A percentile compares a stretch with the other conserved stretches of the same genome.
Conservation (phyloP, 306 rosid genomes). For the Citrullus mucosospermus region DNA sequence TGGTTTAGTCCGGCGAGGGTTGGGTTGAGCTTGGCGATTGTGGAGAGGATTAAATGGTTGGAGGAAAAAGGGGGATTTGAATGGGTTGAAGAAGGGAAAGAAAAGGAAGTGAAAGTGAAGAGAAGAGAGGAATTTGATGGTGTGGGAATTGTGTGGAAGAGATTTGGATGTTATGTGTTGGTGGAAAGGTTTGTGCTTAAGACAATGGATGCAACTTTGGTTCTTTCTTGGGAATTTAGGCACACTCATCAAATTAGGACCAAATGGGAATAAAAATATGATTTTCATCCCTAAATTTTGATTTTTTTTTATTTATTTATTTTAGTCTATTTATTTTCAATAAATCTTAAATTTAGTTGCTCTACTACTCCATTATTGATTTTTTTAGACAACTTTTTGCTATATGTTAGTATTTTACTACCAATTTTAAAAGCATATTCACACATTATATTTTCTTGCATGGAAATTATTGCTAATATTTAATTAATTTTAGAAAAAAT, state of each 20-base stretch:
- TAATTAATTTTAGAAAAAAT: too few relatives aligned
- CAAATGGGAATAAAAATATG: constrained; percentile 24
- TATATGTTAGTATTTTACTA: too few relatives aligned
- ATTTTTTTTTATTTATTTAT: too few relatives aligned
- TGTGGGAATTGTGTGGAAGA: constrained; percentile 15
- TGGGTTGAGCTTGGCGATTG: constrained; percentile 35
- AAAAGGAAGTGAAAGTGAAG: constrained; percentile 15
- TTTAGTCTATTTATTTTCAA: too few relatives aligned
- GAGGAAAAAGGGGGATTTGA: constrained; percentile 22
- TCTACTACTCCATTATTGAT: too few relatives aligned
- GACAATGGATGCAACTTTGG: constrained; percentile 8
- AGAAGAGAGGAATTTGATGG: constrained; percentile 42
- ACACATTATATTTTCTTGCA: too few relatives aligned
- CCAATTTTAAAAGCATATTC: too few relatives aligned
- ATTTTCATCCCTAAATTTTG: too few relatives aligned
- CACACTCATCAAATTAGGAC: constrained; percentile 33
- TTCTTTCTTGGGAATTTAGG: constrained; percentile 22
- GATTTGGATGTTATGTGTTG: constrained; percentile 32
- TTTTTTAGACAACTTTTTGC: too few relatives aligned
- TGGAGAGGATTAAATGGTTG: constrained; percentile 51
- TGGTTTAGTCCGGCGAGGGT: constrained; percentile 36
- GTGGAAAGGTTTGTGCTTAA: constrained; percentile 40
- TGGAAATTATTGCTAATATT: too few relatives aligned
- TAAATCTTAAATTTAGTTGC: too few relatives aligned
- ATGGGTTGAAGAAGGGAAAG: constrained; percentile 20